Conservation (phyloP, 345 rosid genomes). For the Salix udensis region DNA sequence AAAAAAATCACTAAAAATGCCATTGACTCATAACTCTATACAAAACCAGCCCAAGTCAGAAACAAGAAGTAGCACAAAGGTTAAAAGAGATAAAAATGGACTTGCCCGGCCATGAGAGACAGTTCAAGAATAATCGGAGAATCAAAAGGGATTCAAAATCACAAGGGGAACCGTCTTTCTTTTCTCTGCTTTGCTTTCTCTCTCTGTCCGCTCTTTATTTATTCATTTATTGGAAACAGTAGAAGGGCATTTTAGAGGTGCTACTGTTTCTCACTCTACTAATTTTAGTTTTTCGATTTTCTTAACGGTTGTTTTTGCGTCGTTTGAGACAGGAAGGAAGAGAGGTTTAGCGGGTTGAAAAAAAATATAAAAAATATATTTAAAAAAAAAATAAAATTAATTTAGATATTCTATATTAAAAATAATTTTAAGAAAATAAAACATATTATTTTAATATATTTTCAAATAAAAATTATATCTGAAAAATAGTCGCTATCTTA, state of each 20-base stretch:
- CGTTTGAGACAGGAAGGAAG: background rate
- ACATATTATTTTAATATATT: no score
- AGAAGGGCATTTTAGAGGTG: background rate
- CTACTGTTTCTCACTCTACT: background rate
- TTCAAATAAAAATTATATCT: no score
- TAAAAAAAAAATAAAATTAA: no score
- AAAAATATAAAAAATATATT: no score
- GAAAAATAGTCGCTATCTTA: no score
- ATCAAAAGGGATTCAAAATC: background rate
- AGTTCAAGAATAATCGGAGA: background rate
- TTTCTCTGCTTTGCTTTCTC: background rate
- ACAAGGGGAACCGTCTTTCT: background rate
- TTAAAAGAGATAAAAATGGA: background rate
- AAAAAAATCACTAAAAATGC: background rate
- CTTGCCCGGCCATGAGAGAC: slow-evolving; percentile 22
- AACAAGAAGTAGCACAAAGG: background rate
- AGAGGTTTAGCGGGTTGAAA: no score
- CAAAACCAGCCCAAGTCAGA: background rate
- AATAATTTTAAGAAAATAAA: no score
- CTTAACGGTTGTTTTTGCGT: background rate
- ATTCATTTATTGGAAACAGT: background rate
- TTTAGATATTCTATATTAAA: no score
- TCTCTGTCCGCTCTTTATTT: background rate
- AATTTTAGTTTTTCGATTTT: background rate
- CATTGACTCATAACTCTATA: background rate